Conservation (phyloP, 2,329 filamentous ascomycete genomes). For the Nemania diffusa region DNA sequence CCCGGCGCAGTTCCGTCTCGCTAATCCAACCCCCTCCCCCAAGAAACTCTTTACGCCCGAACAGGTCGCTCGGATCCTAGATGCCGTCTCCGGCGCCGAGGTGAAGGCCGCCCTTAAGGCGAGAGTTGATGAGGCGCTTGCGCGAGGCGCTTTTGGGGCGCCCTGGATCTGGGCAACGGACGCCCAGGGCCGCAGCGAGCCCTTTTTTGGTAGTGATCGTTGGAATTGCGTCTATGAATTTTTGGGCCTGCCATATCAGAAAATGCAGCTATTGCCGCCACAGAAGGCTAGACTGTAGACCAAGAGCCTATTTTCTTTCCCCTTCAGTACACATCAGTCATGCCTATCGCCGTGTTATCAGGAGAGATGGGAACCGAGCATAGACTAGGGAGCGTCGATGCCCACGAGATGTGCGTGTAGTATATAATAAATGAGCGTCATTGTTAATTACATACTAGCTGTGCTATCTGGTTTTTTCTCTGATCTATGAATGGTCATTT, state of each 20-base stretch:
- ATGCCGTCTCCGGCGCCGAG: constrained; percentile 59
- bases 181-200: constrained; percentile 68
- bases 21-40: neutral
- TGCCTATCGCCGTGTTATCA: too few species aligned
- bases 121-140: constrained; percentile 70
- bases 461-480: constrained; percentile 1
- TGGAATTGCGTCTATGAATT: constrained; percentile 76
- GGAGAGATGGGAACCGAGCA: neutral
- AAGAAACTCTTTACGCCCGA: constrained; percentile 57
- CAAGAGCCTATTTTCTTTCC: neutral
- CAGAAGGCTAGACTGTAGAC: constrained; percentile 51
- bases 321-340: too few species aligned
- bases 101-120: constrained; percentile 60
- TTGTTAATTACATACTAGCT: constrained; percentile 21
- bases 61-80: constrained; percentile 67
- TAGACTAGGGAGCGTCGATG: neutral
- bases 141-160: constrained; percentile 76
- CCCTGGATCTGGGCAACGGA: constrained; percentile 80
- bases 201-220: constrained; percentile 82
- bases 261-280: constrained; percentile 58
- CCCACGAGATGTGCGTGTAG: neutral
- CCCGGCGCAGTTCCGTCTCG: constrained; percentile 24
- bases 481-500: constrained; percentile 16
- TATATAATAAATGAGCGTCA: neutral
- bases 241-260: constrained; percentile 68